Base-by-base conservation (phyloP, 106 monocot genomes). In the Vanilla planifolia region DNA sequence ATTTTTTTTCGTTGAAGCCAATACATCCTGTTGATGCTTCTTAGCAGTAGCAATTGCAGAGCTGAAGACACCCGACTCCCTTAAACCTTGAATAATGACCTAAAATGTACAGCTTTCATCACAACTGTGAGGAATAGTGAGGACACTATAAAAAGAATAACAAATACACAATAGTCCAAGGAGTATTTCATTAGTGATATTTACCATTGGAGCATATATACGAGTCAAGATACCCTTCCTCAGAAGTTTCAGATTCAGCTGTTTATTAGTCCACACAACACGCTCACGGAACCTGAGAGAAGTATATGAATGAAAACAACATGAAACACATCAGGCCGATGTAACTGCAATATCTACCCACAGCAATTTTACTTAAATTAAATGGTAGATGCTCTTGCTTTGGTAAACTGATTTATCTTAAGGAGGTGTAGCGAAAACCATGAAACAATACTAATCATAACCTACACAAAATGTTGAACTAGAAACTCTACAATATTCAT, bases 171-270 rank as follows among this genome's bases (percentile, higher is more conserved):
- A 20, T 5, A 39, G 0, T 41, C 15, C 15, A 2, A 8, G 27
- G 8, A 33, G 26, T 41, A 32, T 40, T 39, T 60, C 11, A n/a
- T 11, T 32, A 55, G 14, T 23, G 21, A 35, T 51, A 23, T 19
- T 56, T 81, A 88, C 92, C 92, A 92, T 92, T 5, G 92, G 92
- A 27, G 83, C 81, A 76, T 92, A 76, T 55, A 92, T 88, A 20
- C 88, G 80, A 28, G 92, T 81, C 75, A 92, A 65, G 48, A 92
- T 76, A 22, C 88, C 92, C 68, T 88, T 84, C 68, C 76, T 75
- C 5, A 81, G 50, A 64, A 92, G 84, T 62, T 84, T 92, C 23
- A 84, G 33, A 20, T 80, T 92, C 11, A 88, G 65, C 8, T 78
- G 43, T 24, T 71, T 84, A 58, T 92, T 81, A 20, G 65, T 88